Evolutionary conservation across 2,329 filamentous ascomycete genomes (phyloP).

Genomic region (Metarhizium sp.): DNA sequence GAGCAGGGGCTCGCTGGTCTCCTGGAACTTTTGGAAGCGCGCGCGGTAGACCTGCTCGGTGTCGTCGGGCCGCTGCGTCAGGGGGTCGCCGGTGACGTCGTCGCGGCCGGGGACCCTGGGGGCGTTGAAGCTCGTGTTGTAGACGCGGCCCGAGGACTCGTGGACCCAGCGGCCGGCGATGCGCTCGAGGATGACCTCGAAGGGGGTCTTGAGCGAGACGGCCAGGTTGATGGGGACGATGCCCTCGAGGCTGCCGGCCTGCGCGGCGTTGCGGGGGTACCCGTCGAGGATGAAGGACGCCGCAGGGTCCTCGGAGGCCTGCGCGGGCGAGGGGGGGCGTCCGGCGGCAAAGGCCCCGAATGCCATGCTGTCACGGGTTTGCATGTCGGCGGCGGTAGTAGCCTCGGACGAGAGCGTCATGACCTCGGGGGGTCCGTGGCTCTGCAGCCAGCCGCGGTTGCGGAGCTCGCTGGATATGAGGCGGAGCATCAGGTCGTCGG

Average conservation of each 20-base stretch:
- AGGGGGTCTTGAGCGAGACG: conserved; percentile 76
- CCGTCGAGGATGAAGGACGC: conserved; percentile 94
- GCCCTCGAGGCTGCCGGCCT: conserved; percentile 68
- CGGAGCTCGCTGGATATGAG: conserved; percentile 86
- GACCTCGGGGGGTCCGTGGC: conserved; percentile 34
- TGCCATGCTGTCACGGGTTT: conserved; percentile 18
- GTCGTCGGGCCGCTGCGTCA: conserved; percentile 80
- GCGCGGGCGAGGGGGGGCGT: conserved; percentile 19
- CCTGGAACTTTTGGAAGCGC: conserved; percentile 73
- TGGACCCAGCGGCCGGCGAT: conserved; percentile 93
- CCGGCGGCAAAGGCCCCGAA: conserved; percentile 2
- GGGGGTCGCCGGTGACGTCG: conserved; percentile 79
- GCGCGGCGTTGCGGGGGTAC: conserved; percentile 78
- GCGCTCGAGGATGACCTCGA: conserved; percentile 76
- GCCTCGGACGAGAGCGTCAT: conserved; percentile 41
- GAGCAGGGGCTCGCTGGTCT: conserved; percentile 75
- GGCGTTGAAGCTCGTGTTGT: conserved; percentile 89
- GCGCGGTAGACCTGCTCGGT: conserved; percentile 76
- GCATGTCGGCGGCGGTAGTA: conserved; percentile 22
- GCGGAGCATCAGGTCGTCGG: conserved; percentile 83
- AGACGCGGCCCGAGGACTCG: conserved; percentile 80
- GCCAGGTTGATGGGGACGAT: conserved; percentile 93
- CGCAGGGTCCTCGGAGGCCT: conserved; percentile 56
- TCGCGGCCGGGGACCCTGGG: conserved; percentile 74
- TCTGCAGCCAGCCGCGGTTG: conserved; percentile 71